These are phyloP conservation scores for Trifolium dubium DNA, from an alignment of 306 rosid genomes.

Conservation along the genomic window DNA sequence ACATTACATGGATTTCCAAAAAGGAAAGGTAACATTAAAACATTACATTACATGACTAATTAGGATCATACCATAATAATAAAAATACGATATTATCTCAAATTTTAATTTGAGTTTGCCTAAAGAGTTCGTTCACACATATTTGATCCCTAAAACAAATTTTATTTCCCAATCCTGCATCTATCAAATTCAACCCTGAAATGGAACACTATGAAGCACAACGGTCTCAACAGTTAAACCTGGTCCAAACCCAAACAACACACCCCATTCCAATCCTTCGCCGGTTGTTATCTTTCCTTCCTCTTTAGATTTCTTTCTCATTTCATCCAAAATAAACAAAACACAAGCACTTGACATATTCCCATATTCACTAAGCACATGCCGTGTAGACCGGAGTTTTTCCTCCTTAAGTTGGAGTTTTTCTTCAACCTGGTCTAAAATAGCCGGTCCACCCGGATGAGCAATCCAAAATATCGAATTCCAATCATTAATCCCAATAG, in stretches of 20 bases:
- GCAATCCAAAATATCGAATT: slow-evolving; percentile 68
- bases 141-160: neutral
- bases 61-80: neutral
- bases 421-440: slow-evolving; percentile 61
- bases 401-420: slow-evolving; percentile 55
- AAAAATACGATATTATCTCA: neutral
- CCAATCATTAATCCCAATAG: slow-evolving; percentile 61
- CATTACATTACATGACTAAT: neutral
- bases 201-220: slow-evolving; percentile 48
- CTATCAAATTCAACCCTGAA: neutral
- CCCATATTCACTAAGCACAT: slow-evolving; percentile 59
- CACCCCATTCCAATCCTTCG: slow-evolving; percentile 66
- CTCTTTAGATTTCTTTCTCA: slow-evolving; percentile 50
- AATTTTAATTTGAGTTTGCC: slow-evolving; percentile 4
- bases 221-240: slow-evolving; percentile 66
- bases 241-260: slow-evolving; percentile 65
- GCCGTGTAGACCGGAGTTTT: slow-evolving; percentile 48
- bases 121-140: neutral
- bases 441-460: slow-evolving; percentile 74
- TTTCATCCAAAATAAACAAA: slow-evolving; percentile 59
- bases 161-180: neutral
- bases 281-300: slow-evolving; percentile 53
- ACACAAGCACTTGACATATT: slow-evolving; percentile 69
- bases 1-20: neutral
- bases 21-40: neutral